phyloP scores from a whole-genome alignment of 768 basidiomycete species.

The Auricularia heimuer region DNA sequence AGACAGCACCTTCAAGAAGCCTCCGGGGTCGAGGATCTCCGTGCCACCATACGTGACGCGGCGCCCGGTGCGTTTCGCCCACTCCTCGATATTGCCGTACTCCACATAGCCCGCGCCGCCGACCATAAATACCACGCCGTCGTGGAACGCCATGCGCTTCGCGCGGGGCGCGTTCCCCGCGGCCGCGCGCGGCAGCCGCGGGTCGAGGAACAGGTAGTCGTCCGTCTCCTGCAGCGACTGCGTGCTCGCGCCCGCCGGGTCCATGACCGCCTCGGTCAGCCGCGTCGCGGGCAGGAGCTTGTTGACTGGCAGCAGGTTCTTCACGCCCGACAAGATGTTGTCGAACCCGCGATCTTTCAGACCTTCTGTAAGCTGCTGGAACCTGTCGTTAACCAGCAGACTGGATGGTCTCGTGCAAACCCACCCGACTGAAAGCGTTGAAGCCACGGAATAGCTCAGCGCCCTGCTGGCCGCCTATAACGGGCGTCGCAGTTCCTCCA shows the following conservation, averaged over 20 bases:
- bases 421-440: slow-evolving; percentile 78
- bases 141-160: slow-evolving; percentile 69
- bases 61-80: slow-evolving; percentile 76
- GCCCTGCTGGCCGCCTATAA: slow-evolving; percentile 56
- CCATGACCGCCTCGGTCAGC: slow-evolving; percentile 93
- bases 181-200: slow-evolving; percentile 59
- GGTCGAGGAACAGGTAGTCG: slow-evolving; percentile 91
- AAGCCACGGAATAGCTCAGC: slow-evolving; percentile 91
- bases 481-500: slow-evolving; percentile 57
- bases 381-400: slow-evolving; percentile 1
- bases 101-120: slow-evolving; percentile 97
- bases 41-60: slow-evolving; percentile 91
- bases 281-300: slow-evolving; percentile 90
- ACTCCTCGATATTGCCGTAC: slow-evolving; percentile 92
- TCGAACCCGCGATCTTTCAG: slow-evolving; percentile 94
- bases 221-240: slow-evolving; percentile 95
- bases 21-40: slow-evolving; percentile 83
- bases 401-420: background rate
- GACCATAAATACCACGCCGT: slow-evolving; percentile 88
- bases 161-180: slow-evolving; percentile 29
- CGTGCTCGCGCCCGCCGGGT: slow-evolving; percentile 86
- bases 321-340: slow-evolving; percentile 93
- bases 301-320: slow-evolving; percentile 92
- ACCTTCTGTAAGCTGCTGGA: slow-evolving; percentile 74
- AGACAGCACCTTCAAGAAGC: slow-evolving; percentile 67